Conservation (phyloP, 805 yeast genomes). For the Candida wancherniae region DNA sequence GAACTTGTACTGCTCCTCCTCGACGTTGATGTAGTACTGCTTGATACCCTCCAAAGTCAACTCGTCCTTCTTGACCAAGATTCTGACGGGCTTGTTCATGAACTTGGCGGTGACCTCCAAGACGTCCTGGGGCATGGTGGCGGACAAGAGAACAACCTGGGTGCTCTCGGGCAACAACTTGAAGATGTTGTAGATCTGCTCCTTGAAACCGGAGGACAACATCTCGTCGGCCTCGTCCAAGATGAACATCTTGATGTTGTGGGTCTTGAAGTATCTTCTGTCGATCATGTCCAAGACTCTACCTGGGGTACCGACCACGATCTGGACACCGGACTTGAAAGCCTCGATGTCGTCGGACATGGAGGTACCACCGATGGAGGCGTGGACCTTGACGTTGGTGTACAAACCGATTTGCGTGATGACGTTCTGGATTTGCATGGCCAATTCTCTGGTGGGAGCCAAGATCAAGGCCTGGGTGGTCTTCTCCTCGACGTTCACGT, state of each 20-base stretch:
- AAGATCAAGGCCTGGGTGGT: slow-evolving; percentile 89
- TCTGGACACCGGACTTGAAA: slow-evolving; percentile 80
- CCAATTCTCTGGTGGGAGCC: slow-evolving; percentile 97
- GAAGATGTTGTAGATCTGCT: slow-evolving; percentile 92
- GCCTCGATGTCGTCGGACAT: slow-evolving; percentile 84
- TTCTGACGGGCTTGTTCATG: slow-evolving; percentile 92
- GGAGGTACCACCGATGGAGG: slow-evolving; percentile 96
- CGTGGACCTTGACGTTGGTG: slow-evolving; percentile 88
- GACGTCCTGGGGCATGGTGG: slow-evolving; percentile 92
- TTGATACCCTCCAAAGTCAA: slow-evolving; percentile 92
- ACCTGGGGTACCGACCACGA: slow-evolving; percentile 98
- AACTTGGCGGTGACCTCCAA: slow-evolving; percentile 86
- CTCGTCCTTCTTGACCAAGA: slow-evolving; percentile 92
- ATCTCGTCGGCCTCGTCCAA: slow-evolving; percentile 98
- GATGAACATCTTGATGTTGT: slow-evolving; percentile 86
- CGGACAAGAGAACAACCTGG: slow-evolving; percentile 92
- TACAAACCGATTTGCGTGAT: slow-evolving; percentile 84
- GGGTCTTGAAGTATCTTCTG: slow-evolving; percentile 77
- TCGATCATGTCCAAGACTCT: slow-evolving; percentile 95
- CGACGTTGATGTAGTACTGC: slow-evolving; percentile 88
- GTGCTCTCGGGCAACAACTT: slow-evolving; percentile 79
- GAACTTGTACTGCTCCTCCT: slow-evolving; percentile 89
- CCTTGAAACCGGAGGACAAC: slow-evolving; percentile 89
- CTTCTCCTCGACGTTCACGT: slow-evolving; percentile 66
- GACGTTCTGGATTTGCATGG: slow-evolving; percentile 92